Base-by-base conservation (phyloP, 169 alveolate genomes). In the Eimeria necatrix region DNA sequence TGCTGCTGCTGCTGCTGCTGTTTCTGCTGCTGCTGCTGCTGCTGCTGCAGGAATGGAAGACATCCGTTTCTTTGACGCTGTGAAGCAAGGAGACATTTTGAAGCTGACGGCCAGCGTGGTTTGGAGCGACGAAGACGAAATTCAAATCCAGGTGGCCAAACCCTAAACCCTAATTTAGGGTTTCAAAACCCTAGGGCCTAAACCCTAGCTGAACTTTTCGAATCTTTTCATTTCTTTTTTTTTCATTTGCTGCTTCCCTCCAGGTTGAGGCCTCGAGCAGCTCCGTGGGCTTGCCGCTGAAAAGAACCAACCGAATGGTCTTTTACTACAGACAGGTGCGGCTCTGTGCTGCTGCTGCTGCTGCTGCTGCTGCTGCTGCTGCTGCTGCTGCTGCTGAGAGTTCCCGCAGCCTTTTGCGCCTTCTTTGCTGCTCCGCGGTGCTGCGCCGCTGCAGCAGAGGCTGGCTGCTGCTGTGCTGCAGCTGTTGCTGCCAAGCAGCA, bases 41-140 rank as follows among this genome's bases (percentile, higher is more conserved):
- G 48, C 16, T 9, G n/a, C 16, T 78, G 16, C 80, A 90, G 94
- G 94, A 9, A 84, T 90, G 68, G 94, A 90, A 20, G 89, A 90
- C 51, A 90, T 90, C 16, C 60, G 61, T 41, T 88, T 88, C 59
- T 49, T 88, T 59, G 84, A 88, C 26, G 68, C 94, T 4, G 68
- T 88, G 26, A 20, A 16, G 24, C 86, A 46, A 32, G 94, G 94
- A 48, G 87, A 88, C 16, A 88, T 88, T 46, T 48, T 68, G 22
- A 20, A 8, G 48, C 78, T 88, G 73, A 52, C 68, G 24, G 32
- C 94, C 7, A 48, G 24, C 52, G 94, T 88, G 26, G 73, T 88
- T 26, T 88, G 94, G 94, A 41, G 73, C 59, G 48, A 48, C 59
- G 22, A 18, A 24, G 87, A 68, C 14, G 94, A 88, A 68, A 56